Percentiles rank a stretch among this genome's conserved stretches.
Evolutionary conservation across 352 stramenopile genomes (phyloP).

Genomic region (Pythium rhizo-oryzae): DNA sequence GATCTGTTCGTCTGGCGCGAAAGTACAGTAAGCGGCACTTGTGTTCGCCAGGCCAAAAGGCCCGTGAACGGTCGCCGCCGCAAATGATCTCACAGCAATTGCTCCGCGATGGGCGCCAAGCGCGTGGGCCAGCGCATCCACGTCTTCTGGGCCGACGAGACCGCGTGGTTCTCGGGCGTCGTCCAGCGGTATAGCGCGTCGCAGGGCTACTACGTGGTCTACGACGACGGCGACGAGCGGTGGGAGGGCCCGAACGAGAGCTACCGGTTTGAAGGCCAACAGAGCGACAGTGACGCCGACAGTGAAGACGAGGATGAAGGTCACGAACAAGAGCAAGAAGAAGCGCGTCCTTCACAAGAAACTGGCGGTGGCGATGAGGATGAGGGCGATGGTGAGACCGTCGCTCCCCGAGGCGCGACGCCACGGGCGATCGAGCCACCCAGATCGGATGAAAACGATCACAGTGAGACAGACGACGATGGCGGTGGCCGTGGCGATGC

Average conservation of each 20-base stretch:
- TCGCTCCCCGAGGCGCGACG: background rate
- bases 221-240: constrained; percentile 82
- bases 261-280: constrained; percentile 42
- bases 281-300: background rate
- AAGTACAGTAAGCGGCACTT: background rate
- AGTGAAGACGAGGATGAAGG: background rate
- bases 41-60: constrained; percentile 1
- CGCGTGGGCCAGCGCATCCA: constrained; percentile 62
- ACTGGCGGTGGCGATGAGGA: background rate
- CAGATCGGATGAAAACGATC: background rate
- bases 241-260: constrained; percentile 52
- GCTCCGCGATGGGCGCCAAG: constrained; percentile 13
- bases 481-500: background rate
- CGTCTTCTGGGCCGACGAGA: constrained; percentile 76
- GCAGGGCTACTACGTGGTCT: constrained; percentile 69
- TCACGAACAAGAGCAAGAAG: background rate
- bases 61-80: background rate
- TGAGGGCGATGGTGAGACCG: background rate
- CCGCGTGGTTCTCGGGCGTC: constrained; percentile 67
- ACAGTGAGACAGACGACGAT: background rate
- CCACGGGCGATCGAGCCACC: constrained; percentile 17
- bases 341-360: background rate
- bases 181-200: constrained; percentile 43
- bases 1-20: background rate
- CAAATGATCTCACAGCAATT: too few species aligned